Conservation (phyloP, 2,329 filamentous ascomycete genomes). For the Aspergillus nomiae region DNA sequence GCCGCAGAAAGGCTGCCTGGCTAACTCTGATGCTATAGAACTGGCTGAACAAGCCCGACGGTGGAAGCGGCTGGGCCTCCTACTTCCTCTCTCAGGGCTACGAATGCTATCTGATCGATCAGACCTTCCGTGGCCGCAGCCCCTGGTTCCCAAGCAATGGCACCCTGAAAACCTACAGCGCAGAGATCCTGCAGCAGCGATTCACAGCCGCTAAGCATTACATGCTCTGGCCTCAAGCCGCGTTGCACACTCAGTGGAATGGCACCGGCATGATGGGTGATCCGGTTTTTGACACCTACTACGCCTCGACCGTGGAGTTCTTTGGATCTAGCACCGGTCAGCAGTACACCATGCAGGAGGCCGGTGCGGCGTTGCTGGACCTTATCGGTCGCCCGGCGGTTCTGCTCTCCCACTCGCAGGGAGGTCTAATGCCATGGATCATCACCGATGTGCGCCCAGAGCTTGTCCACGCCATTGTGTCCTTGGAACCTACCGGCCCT, state of each 20-base stretch:
- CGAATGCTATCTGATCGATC: constrained; percentile 48
- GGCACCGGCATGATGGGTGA: constrained; percentile 36
- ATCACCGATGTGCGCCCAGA: constrained; percentile 52
- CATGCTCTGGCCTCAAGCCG: constrained; percentile 37
- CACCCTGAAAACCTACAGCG: constrained; percentile 20
- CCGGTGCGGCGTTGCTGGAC: constrained; percentile 26
- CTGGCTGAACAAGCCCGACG: constrained; percentile 53
- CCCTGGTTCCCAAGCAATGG: constrained; percentile 25
- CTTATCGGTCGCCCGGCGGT: constrained; percentile 23
- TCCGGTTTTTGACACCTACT: constrained; percentile 31
- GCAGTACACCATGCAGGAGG: constrained; percentile 18
- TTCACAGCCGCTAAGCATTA: constrained; percentile 39
- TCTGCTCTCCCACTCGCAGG: constrained; percentile 55
- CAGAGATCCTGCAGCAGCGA: constrained; percentile 28
- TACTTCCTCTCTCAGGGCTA: constrained; percentile 51
- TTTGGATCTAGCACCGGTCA: constrained; percentile 18
- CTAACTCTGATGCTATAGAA: constrained; percentile 29
- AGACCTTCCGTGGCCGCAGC: constrained; percentile 40
- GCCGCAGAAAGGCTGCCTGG: not conserved
- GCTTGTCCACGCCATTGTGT: constrained; percentile 52
- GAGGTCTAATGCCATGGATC: constrained; percentile 45
- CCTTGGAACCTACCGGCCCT: constrained; percentile 57
- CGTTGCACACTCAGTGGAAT: constrained; percentile 44
- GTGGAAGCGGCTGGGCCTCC: constrained; percentile 50
- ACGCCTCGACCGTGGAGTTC: constrained; percentile 23